Evolutionary conservation across 257 asterid species (phyloP), one percentile per base, ranked within the genome.

Genomic region (Anisodus tanguticus): DNA sequence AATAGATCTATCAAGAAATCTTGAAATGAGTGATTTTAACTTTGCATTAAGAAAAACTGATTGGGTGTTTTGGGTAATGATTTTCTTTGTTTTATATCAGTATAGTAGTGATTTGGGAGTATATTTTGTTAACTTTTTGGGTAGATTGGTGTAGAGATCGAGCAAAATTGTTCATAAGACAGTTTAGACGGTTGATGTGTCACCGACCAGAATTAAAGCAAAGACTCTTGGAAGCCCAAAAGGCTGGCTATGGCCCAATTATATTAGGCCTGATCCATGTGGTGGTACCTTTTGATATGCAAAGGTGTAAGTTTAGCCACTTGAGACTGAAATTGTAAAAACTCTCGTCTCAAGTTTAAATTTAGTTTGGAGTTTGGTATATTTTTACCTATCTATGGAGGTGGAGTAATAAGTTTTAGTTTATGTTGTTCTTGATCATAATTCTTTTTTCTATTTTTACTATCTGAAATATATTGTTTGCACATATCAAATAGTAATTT

Each of bases 1-100:
- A 76, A 13, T 51, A 76, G 81, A 76, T 76, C 81, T 74, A 74
- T 74, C 41, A 74, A 74, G 43, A 49, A 74, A 47, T 49, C 81
- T 12, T 76, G 81, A 76, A 76, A 76, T 76, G 22, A 15, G 63
- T 51, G 60, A 74, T 70, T n/a, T 45, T 31, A 47, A 47, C 10
- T 70, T 17, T 72, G 59, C 59, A 68, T 26, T 0, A 41, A 72
- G 11, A 62, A 45, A n/a, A 47, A 72, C 3, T n/a, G 5, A 49
- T 74, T 6, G 81, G 81, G 62, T 49, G 13, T 72, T 72, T 5
- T 3, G 6, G 45, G 6, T 31, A 70, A 9, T 70, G 1, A 43
- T 70, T 41, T 43, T 49, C 43, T 76, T 76, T 63, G 3, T 76
- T 51, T 49, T 26, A 72, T 0, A n/a, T 9, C 7, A 51, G 13